Evolutionary conservation across 2,329 filamentous ascomycete species (phyloP), one percentile per base, ranked within the genome.

Genomic region (Aschersonia sp.): DNA sequence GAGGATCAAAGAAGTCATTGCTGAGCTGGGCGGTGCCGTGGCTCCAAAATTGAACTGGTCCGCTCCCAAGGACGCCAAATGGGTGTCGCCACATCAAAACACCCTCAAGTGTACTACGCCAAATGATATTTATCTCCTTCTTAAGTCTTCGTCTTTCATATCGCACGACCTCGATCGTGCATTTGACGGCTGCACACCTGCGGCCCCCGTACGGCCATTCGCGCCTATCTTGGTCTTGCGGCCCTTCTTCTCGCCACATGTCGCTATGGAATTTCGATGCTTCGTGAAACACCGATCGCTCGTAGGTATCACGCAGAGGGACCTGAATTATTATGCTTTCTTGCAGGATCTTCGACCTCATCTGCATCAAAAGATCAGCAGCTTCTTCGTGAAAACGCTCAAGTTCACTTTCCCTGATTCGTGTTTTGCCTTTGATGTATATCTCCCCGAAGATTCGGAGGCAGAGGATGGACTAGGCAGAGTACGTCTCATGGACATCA

Each of bases 21-120:
- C 72, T 9, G 84, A 89, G 56, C 75, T 97, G 1, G 89, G 87
- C 12, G 91, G 91, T 50, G 80, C 82, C 51, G 89, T 95, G 6
- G 82, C 85, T 2, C 92, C 92, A 1, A 98, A 98, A 65, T 71
- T 98, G 44, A 97, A 97, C 69, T 98, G 92, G 92, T 96, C 89
- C 5, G 83, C 89, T 4, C 92, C 92, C 4, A 95, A 96, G 64
- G 92, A 98, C 61, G 92, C 92, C 6, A 87, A 85, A 29, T 96
- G 89, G 84, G 96, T 98, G 64, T 80, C 76, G 66, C 82, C 66
- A 67, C 62, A 91, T 74, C 65, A 82, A 57, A 98, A 98, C 65
- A 94, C 86, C 44, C 84, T 96, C 68, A 88, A 94, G 64, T 98
- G 92, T 65, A 82, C 80, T 4, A 81, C 80, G 1, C 80, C 92